Percentiles rank a stretch among this genome's conserved stretches.
Conservation (phyloP, 768 basidiomycete genomes). For the Hemileccinum impolitum region DNA sequence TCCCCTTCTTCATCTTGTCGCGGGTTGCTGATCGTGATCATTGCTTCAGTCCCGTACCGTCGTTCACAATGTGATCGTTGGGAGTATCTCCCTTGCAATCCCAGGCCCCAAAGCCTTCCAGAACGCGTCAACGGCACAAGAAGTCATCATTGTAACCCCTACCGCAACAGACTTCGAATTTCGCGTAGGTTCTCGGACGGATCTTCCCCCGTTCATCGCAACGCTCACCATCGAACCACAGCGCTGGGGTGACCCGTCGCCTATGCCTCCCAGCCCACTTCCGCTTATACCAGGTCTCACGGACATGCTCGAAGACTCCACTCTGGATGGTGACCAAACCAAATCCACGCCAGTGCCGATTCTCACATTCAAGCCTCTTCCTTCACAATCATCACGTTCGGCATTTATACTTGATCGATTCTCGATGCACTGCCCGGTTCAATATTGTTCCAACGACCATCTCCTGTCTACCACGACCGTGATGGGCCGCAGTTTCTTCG, state of each 20-base stretch:
- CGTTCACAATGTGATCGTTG: slow-evolving; percentile 69
- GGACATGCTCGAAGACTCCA: slow-evolving; percentile 10
- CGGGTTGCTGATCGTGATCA: slow-evolving; percentile 4
- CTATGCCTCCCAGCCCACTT: slow-evolving; percentile 53
- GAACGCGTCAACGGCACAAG: slow-evolving; percentile 79
- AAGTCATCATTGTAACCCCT: slow-evolving; percentile 72
- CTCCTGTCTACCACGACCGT: slow-evolving; percentile 56
- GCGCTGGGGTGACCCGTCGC: slow-evolving; percentile 70
- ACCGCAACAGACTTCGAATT: slow-evolving; percentile 50
- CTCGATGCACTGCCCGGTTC: slow-evolving; percentile 57
- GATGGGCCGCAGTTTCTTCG: slow-evolving; percentile 68
- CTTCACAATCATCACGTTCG: slow-evolving; percentile 68
- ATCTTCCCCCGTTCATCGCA: slow-evolving; percentile 6
- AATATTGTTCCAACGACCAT: slow-evolving; percentile 73
- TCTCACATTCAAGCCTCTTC: slow-evolving; percentile 59
- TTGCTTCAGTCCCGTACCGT: slow-evolving; percentile 57
- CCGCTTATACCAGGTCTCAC: slow-evolving; percentile 23
- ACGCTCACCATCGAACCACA: slow-evolving; percentile 25
- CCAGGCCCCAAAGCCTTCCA: slow-evolving; percentile 74
- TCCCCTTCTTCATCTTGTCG: background rate
- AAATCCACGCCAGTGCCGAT: slow-evolving; percentile 12
- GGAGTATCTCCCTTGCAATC: slow-evolving; percentile 75
- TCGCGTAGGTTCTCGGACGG: slow-evolving; percentile 37
- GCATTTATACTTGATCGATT: slow-evolving; percentile 84
- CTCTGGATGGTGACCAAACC: slow-evolving; percentile 2